phyloP scores from a whole-genome alignment of 108 stramenopile species.

The Nitzschia putrida region DNA sequence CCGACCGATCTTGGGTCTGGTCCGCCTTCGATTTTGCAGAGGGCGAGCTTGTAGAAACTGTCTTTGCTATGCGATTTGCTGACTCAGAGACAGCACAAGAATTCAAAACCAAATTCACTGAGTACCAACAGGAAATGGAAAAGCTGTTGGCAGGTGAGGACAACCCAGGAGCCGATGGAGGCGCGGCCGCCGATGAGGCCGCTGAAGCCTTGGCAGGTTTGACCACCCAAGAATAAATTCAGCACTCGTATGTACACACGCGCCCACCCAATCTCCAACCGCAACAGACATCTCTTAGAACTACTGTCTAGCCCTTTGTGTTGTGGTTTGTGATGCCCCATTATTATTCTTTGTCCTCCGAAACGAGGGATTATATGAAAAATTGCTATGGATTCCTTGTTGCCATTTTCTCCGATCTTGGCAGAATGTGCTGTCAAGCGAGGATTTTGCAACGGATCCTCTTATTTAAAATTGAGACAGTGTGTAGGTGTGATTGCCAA shows the following conservation, averaged over 20 bases:
- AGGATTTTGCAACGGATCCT: constrained; percentile 3
- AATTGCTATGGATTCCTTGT: background rate
- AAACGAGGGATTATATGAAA: too few species aligned
- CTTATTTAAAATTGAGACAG: too few species aligned
- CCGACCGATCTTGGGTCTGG: constrained; percentile 98
- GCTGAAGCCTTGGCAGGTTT: constrained; percentile 81
- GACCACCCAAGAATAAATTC: constrained; percentile 62
- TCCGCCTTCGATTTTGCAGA: constrained; percentile 96
- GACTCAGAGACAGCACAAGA: constrained; percentile 89
- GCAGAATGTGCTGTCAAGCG: background rate
- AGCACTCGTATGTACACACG: constrained; percentile 4
- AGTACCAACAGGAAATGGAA: constrained; percentile 88
- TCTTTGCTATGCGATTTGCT: constrained; percentile 95
- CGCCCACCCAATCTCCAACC: too few species aligned
- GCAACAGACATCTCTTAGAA: too few species aligned
- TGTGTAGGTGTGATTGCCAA: too few species aligned
- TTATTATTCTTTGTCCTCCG: too few species aligned
- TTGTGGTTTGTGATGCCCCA: too few species aligned
- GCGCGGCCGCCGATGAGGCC: constrained; percentile 78
- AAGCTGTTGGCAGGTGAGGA: constrained; percentile 84
- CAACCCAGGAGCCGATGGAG: constrained; percentile 63
- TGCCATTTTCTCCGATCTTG: background rate
- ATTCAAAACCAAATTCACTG: constrained; percentile 90
- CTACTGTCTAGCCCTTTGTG: too few species aligned
- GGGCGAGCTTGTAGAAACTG: constrained; percentile 90